Evolutionary conservation across 2,329 filamentous ascomycete species (phyloP), one percentile per base, ranked within the genome.

Genomic region (Aaosphaeria pasadenensis): DNA sequence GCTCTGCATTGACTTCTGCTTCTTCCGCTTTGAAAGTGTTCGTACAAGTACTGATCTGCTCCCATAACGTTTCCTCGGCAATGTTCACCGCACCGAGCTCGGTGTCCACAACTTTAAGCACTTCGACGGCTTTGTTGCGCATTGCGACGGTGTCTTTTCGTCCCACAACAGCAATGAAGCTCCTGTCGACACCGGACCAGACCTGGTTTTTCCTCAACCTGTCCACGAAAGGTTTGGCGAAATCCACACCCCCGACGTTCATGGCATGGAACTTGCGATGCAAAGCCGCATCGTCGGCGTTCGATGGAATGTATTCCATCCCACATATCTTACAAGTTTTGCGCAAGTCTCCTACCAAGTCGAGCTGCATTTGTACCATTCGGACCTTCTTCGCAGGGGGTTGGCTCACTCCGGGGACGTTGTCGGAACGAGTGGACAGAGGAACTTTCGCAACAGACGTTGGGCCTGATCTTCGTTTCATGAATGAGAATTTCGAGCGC

Each of bases 271-370:
- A 87, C 53, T 82, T 83, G 54, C 79, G 79, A 60, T 87, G 84
- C 46, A 87, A 60, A 5, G 76, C 77, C n/a, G 75, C 72, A 56
- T 87, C 84, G 57, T 85, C 82, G 5, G 73, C 67, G 43, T 80
- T 79, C 0, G 83, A 85, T 4, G 82, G 79, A 32, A 83, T 76
- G 56, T 86, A 87, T 45, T 84, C 81, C 84, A 87, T 87, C 1
- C 81, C 80, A 57, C 84, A 87, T 3, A 71, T 73, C 35, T 73
- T 71, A 66, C 84, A 87, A 7, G 77, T 80, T 55, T 79, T 80
- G 42, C 79, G 75, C 36, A 78, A 69, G 39, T 80, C 75, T 36
- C 74, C 71, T 2, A 81, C 82, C 9, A 85, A 71, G 56, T 83
- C 81, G 50, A 86, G 76, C 56, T 83, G 80, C 73, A 82, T 82